Evolutionary conservation across 148 eudicot genomes (phyloP).

Genomic region (Beta vulgaris): DNA sequence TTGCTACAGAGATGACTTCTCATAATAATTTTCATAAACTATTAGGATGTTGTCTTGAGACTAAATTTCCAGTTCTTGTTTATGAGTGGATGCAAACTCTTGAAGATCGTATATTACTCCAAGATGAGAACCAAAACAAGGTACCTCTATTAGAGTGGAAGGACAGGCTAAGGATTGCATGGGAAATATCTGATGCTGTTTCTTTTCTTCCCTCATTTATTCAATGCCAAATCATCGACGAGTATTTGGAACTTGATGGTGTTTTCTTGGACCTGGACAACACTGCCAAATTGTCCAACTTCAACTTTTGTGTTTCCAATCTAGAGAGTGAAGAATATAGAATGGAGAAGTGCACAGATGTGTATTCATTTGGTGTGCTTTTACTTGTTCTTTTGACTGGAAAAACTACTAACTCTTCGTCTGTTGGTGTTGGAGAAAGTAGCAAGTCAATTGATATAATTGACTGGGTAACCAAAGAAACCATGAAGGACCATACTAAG

Average conservation of each 20-base stretch:
- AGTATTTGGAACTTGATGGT: background rate
- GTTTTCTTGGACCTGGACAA: slow-evolving; percentile 10
- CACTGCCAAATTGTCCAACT: slow-evolving; percentile 2
- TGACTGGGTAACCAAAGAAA: too few relatives aligned
- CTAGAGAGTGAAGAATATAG: background rate
- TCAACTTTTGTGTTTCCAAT: background rate
- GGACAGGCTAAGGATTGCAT: slow-evolving; percentile 13
- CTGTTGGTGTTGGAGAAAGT: too few relatives aligned
- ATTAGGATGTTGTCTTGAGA: slow-evolving; percentile 19
- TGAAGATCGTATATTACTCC: background rate
- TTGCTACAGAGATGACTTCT: slow-evolving; percentile 11
- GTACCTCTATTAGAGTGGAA: background rate
- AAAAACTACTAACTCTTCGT: too few relatives aligned
- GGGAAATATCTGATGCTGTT: slow-evolving; percentile 18
- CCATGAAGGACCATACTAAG: too few relatives aligned
- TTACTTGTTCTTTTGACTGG: slow-evolving; percentile 6
- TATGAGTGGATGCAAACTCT: slow-evolving; percentile 9
- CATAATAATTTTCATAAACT: slow-evolving; percentile 5
- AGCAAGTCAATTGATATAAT: too few relatives aligned
- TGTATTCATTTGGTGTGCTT: slow-evolving; percentile 15
- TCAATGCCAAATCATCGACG: background rate
- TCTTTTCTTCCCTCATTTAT: slow-evolving; percentile 4
- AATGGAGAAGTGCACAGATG: background rate
- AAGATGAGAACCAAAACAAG: background rate
- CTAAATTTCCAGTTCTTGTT: slow-evolving; percentile 5